Percentiles rank a stretch among this genome's conserved stretches.
Evolutionary conservation across 1,284 basidiomycete genomes (phyloP).

Genomic region (Ganoderma boninense): DNA sequence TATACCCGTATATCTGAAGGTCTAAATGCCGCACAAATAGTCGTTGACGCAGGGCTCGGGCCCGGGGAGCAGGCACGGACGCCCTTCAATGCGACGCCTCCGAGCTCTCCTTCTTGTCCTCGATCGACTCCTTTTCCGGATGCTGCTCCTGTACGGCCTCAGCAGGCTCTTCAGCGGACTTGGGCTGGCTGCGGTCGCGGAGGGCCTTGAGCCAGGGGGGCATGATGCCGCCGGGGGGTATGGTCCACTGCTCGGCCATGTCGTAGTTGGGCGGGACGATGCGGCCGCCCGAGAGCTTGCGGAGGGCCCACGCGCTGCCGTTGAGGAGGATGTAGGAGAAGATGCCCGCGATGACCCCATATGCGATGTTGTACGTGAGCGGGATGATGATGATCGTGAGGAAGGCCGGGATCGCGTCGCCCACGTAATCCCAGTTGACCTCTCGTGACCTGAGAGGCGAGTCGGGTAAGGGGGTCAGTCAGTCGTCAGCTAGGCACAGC

Average conservation of each 20-base stretch:
- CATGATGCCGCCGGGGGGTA: conserved; percentile 73
- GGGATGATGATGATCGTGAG: conserved; percentile 82
- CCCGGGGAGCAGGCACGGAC: too few relatives aligned
- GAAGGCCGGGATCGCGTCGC: conserved; percentile 88
- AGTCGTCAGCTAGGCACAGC: neutral
- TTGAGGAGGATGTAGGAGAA: conserved; percentile 79
- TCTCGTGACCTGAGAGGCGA: conserved; percentile 64
- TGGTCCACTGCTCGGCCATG: conserved; percentile 68
- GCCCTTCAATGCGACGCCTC: conserved; percentile 10
- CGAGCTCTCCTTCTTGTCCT: conserved; percentile 13
- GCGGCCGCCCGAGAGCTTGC: conserved; percentile 62
- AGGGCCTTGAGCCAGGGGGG: conserved; percentile 66
- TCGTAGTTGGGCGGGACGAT: conserved; percentile 76
- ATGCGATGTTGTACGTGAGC: conserved; percentile 87
- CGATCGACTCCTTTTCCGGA: conserved; percentile 7
- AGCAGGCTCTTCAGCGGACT: conserved; percentile 13
- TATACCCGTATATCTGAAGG: neutral
- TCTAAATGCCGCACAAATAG: neutral
- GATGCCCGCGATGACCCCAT: conserved; percentile 88
- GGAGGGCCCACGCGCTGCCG: conserved; percentile 69
- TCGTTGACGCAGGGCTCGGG: neutral
- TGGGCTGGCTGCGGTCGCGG: conserved; percentile 8
- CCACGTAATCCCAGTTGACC: conserved; percentile 91
- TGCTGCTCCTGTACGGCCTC: conserved; percentile 11
- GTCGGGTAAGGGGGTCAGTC: neutral